Evolutionary conservation across 768 basidiomycete genomes (phyloP), one percentile per base, ranked within the genome.

Genomic region (Galerina sulciceps): DNA sequence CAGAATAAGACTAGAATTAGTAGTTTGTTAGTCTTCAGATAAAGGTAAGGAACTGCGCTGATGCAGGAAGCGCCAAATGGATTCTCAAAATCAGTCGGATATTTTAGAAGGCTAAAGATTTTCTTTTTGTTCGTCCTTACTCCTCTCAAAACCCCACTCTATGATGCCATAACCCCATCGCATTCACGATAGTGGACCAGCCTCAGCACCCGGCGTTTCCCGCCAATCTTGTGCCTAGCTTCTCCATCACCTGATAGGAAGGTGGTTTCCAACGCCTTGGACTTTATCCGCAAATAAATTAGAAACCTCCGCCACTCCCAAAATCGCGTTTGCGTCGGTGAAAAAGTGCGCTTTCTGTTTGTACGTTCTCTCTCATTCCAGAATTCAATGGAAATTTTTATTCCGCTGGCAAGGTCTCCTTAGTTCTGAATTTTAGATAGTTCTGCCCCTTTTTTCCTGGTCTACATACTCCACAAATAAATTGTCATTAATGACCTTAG

Each of bases 161-260:
- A 44, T 53, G 40, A 42, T 53, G 53, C 17, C 34, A 42, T 53
- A 15, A 15, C 52, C 41, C n/a, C 26, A 42, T 26, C 37, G 15
- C 36, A 41, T 36, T 38, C 9, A 41, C 31, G 31, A 50, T 17
- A 38, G 31, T 10, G 14, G 37, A 20, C 14, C 42, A 38, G 37
- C 26, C 13, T 37, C 37, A 41, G 20, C 11, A 18, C 23, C 47
- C 56, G 56, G 56, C 40, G 23, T 57, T 57, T 49, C 41, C 56
- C 56, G 56, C 56, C 40, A 47, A 47, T 35, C 55, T 31, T 26
- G 56, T 57, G 56, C 49, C 38, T 44, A 14, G 35, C 1, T 20
- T n/a, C 17, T 17, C 18, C 38, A 37, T 59, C 58, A 59, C 52
- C 53, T 54, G 58, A 59, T 59, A 48, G 11, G 44, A n/a, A 37